Percentiles rank a stretch among this genome's conserved stretches.
These are phyloP conservation scores for Dipsacomyces acuminosporus DNA, from an alignment of 371 early-diverging fungal species.

Conservation along the genomic window DNA sequence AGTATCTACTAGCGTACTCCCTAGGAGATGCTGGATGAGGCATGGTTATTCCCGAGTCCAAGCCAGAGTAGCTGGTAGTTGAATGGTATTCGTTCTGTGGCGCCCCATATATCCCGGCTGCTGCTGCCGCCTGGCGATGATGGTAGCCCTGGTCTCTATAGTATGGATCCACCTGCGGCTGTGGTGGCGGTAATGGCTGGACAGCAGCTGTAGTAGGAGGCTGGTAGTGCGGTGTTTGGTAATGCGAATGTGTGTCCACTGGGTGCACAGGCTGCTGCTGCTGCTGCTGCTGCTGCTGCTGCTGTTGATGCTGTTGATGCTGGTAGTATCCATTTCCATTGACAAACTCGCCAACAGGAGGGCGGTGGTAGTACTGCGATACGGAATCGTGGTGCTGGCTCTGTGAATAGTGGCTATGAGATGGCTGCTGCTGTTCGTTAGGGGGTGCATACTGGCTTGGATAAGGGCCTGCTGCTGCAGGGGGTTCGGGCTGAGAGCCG, in stretches of 20 bases:
- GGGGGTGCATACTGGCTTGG: no score
- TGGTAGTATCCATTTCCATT: not conserved
- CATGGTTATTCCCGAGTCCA: slow-evolving; percentile 27
- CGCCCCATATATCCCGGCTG: slow-evolving; percentile 5
- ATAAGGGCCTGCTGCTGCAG: not conserved
- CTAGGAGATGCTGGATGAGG: slow-evolving; percentile 9
- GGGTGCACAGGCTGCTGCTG: no score
- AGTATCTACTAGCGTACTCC: slow-evolving; percentile 1
- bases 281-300: no score
- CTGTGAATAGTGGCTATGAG: not conserved
- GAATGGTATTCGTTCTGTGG: slow-evolving; percentile 1
- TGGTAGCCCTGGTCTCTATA: slow-evolving; percentile 5
- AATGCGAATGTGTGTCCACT: not conserved
- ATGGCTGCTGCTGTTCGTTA: not conserved
- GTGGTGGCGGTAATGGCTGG: not conserved
- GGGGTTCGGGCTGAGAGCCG: not conserved
- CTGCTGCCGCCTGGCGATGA: slow-evolving; percentile 10
- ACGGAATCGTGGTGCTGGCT: not conserved
- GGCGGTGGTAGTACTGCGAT: no score
- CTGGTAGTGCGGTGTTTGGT: slow-evolving; percentile 7
- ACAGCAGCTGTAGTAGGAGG: not conserved
- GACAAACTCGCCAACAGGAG: no score
- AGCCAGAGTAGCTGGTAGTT: slow-evolving; percentile 25
- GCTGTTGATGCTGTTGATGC: not conserved
- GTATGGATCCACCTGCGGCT: slow-evolving; percentile 2